Conservation (phyloP, 2,329 filamentous ascomycete genomes). For the Pyrenophora graminea region DNA sequence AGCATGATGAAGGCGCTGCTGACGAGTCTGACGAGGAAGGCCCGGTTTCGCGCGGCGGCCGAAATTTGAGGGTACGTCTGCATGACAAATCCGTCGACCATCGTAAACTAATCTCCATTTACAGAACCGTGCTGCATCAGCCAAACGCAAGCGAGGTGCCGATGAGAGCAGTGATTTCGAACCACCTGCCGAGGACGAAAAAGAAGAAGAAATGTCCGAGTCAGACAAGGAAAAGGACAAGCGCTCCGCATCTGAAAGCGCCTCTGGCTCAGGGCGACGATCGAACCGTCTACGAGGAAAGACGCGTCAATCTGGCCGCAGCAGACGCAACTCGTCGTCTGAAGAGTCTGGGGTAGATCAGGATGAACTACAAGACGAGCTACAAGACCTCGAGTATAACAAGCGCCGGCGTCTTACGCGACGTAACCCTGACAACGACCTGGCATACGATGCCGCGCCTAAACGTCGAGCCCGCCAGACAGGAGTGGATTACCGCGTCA, state of each 20-base stretch:
- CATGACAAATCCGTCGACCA: slow-evolving; percentile 1
- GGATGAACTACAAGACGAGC: slow-evolving; percentile 45
- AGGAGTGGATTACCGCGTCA: slow-evolving; percentile 80
- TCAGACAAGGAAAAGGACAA: slow-evolving; percentile 54
- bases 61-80: slow-evolving; percentile 37
- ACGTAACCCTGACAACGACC: slow-evolving; percentile 48
- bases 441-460: slow-evolving; percentile 58
- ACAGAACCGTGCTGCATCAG: slow-evolving; percentile 37
- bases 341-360: slow-evolving; percentile 53
- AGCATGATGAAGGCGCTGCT: slow-evolving; percentile 40
- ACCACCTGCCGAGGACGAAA: slow-evolving; percentile 61
- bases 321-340: slow-evolving; percentile 54
- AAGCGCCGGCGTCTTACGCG: slow-evolving; percentile 45
- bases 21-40: slow-evolving; percentile 59
- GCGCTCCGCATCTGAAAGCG: slow-evolving; percentile 45
- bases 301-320: slow-evolving; percentile 51
- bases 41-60: slow-evolving; percentile 55
- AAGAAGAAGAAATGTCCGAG: slow-evolving; percentile 58
- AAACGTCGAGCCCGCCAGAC: slow-evolving; percentile 68
- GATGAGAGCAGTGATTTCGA: slow-evolving; percentile 69
- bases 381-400: slow-evolving; percentile 61
- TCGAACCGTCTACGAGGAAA: slow-evolving; percentile 56
- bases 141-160: slow-evolving; percentile 46
- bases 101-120: slow-evolving; percentile 18
- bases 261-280: slow-evolving; percentile 52